These are phyloP conservation scores for Diophrys appendiculata DNA, from an alignment of 73 alveolate species.

Conservation along the genomic window DNA sequence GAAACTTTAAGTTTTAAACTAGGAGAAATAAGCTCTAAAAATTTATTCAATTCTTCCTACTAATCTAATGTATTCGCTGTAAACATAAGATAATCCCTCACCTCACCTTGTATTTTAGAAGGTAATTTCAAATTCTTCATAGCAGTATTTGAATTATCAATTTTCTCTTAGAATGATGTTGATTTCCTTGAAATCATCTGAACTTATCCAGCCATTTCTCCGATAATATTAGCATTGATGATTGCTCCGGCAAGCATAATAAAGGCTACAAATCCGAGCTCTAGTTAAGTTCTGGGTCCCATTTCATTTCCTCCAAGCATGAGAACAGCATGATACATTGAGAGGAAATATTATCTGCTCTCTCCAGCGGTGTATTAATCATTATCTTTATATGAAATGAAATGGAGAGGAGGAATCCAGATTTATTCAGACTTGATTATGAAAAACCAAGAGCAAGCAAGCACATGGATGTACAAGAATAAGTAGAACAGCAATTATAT, in stretches of 20 bases:
- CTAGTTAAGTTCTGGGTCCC: conserved; percentile 34
- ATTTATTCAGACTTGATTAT: conserved; percentile 31
- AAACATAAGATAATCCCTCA: conserved; percentile 31
- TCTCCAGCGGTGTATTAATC: conserved; percentile 26
- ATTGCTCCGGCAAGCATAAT: conserved; percentile 29
- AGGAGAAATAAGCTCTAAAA: conserved; percentile 47
- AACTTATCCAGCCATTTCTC: conserved; percentile 50
- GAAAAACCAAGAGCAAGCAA: conserved; percentile 39
- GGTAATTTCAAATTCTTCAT: conserved; percentile 54
- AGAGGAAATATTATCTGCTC: conserved; percentile 8
- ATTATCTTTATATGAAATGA: neutral
- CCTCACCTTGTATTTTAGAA: conserved; percentile 19
- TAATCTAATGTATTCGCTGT: conserved; percentile 30
- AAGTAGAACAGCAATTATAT: conserved; percentile 12
- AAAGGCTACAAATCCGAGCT: conserved; percentile 14
- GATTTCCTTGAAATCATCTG: conserved; percentile 18
- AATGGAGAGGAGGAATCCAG: conserved; percentile 59
- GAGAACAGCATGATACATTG: conserved; percentile 15
- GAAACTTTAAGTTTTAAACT: conserved; percentile 38
- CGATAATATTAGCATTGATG: conserved; percentile 43
- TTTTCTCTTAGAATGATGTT: conserved; percentile 27
- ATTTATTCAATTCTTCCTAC: conserved; percentile 35
- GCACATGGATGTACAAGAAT: conserved; percentile 27
- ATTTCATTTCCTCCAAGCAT: conserved; percentile 22
- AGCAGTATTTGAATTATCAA: conserved; percentile 48